A percentile compares a stretch with the other conserved stretches of the same genome.
phyloP scores from a whole-genome alignment of 1,139 yeast species.

The Suhomyces bolitotheri region DNA sequence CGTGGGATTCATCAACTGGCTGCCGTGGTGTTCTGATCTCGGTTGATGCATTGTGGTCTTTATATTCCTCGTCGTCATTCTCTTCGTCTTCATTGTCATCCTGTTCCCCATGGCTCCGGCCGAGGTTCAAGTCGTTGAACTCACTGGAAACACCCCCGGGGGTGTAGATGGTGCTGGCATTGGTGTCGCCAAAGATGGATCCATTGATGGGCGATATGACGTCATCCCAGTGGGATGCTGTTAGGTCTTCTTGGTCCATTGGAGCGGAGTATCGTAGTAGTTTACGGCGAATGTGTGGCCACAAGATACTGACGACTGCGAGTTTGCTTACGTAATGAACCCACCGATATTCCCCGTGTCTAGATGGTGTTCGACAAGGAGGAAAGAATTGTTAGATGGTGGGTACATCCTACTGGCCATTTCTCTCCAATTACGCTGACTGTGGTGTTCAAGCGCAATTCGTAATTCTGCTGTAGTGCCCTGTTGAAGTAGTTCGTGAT shows the following conservation, averaged over 20 bases:
- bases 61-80: slow-evolving; percentile 18
- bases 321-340: background rate
- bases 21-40: background rate
- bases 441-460: too few species aligned
- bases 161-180: slow-evolving; percentile 7
- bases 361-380: too few species aligned
- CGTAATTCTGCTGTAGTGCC: too few species aligned
- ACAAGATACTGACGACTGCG: too few species aligned
- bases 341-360: too few species aligned
- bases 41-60: slow-evolving; percentile 14
- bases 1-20: slow-evolving; percentile 1
- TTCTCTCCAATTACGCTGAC: too few species aligned
- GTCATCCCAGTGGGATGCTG: slow-evolving; percentile 33
- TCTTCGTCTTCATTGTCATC: slow-evolving; percentile 20
- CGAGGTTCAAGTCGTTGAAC: slow-evolving; percentile 28
- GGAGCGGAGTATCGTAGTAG: too few species aligned
- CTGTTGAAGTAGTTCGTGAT: too few species aligned
- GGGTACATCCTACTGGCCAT: too few species aligned
- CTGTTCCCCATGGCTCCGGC: slow-evolving; percentile 21
- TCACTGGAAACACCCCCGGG: slow-evolving; percentile 26
- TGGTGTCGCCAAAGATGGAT: slow-evolving; percentile 14
- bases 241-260: slow-evolving; percentile 28
- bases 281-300: too few species aligned
- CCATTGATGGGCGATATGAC: slow-evolving; percentile 19
- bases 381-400: too few species aligned